phyloP scores from a whole-genome alignment of 331 rosid species.

The Quercus phellos region DNA sequence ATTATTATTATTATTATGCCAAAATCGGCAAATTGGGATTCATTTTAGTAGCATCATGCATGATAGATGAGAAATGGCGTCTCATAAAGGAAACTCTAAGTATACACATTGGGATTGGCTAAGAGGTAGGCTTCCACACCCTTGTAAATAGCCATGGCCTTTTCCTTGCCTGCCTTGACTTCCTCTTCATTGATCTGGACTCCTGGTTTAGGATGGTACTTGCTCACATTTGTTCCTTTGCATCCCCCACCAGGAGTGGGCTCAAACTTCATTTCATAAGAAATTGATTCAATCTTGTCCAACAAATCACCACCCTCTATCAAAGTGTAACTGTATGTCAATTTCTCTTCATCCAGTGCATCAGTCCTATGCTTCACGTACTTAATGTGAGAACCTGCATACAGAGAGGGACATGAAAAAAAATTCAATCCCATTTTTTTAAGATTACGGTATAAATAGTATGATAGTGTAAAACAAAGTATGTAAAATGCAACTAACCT shows the following conservation, averaged over 20 bases:
- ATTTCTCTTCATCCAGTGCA: conserved; percentile 26
- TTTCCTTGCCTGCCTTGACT: conserved; percentile 23
- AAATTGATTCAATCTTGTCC: conserved; percentile 21
- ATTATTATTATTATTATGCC: too few species aligned
- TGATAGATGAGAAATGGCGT: not conserved
- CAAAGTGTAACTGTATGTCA: conserved; percentile 20
- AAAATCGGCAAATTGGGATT: too few species aligned
- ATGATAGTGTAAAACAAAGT: not conserved
- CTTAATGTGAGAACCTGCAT: conserved; percentile 22
- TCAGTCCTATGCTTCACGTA: conserved; percentile 33
- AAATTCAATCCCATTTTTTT: not conserved
- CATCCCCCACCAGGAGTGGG: conserved; percentile 21
- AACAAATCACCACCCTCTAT: conserved; percentile 27
- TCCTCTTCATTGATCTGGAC: conserved; percentile 39
- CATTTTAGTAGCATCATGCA: not conserved
- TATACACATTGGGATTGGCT: conserved; percentile 34
- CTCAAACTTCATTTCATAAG: conserved; percentile 34
- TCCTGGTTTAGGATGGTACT: conserved; percentile 28
- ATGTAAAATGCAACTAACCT: not conserved
- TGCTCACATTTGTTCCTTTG: conserved; percentile 23
- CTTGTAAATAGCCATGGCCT: conserved; percentile 20
- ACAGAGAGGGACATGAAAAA: not conserved
- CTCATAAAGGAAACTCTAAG: conserved; percentile 6
- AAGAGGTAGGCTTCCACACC: conserved; percentile 35
- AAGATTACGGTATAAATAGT: not conserved